Evolutionary conservation across 306 rosid genomes (phyloP), one percentile per base, ranked within the genome.

Genomic region (Elaeagnus macrophylla): DNA sequence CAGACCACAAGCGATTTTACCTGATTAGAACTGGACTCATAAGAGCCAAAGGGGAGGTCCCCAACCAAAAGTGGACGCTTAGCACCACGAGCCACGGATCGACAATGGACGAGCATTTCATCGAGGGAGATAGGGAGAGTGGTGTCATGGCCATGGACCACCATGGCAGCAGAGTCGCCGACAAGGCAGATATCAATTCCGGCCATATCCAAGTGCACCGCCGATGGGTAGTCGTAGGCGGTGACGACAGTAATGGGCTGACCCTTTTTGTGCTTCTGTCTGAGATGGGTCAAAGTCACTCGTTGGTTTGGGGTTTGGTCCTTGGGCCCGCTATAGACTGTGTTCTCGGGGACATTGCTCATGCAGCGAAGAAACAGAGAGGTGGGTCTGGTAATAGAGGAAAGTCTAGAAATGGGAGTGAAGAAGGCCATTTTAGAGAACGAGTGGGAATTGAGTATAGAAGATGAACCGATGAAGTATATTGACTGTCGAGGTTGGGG

Each of bases 121-220:
- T 84, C 85, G 6, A 88, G 67, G 0, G 75, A 64, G 37, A 88
- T 88, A 0, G 96, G 90, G 6, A 88, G 78, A 0, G 94, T 88
- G 48, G 96, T 88, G 66, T 88, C 88, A 19, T 88, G 70, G 1
- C 96, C 97, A n/a, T 86, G 97, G 12, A 91, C 96, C 12, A 86
- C 97, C 97, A 91, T 91, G 64, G 97, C 51, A 0, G 83, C 95
- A 7, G 97, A 91, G 63, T 91, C 97, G 0, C 97, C 96, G 14
- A 86, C 97, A 5, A 91, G 79, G 17, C 83, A 79, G 7, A 91
- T 44, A 59, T 88, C 90, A 9, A 88, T 70, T 7, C 65, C 82
- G 32, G 90, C 94, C 39, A 60, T 73, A 37, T 88, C 90, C 3
- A 88, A 10, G 66, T 88, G 96, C 39, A 88, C 90, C 0, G 82